Conservation (phyloP, 2,329 filamentous ascomycete species). For the Aspergillus nomiae region DNA sequence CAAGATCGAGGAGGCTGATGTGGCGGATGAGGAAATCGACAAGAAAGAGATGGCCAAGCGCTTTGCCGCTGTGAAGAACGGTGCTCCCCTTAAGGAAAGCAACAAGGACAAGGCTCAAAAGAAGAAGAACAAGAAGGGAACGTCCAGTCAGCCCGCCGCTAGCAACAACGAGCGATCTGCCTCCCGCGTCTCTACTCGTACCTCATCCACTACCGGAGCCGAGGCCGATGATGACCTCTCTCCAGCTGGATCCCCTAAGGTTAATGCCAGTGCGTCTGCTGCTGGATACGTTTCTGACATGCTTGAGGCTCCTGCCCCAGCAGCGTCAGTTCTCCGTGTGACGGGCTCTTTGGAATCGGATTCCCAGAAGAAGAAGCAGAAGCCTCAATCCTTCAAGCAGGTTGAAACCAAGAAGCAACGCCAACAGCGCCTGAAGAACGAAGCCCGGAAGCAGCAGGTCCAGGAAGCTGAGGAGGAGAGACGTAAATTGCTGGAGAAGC, state of each 20-base stretch:
- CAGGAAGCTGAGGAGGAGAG: conserved; percentile 79
- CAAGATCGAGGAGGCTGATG: conserved; percentile 31
- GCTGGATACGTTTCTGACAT: conserved; percentile 82
- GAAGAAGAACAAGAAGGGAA: conserved; percentile 67
- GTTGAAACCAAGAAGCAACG: conserved; percentile 92
- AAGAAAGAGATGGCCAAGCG: conserved; percentile 77
- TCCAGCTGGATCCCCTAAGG: conserved; percentile 66
- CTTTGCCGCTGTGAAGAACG: conserved; percentile 70
- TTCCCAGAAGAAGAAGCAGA: conserved; percentile 60
- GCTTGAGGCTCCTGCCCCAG: conserved; percentile 72
- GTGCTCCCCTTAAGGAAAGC: conserved; percentile 57
- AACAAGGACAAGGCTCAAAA: conserved; percentile 49
- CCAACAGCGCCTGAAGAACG: conserved; percentile 86
- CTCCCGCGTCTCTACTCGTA: conserved; percentile 54
- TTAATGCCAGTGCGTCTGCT: conserved; percentile 40
- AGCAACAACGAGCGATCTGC: conserved; percentile 45
- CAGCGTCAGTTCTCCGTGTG: conserved; percentile 75
- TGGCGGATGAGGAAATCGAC: conserved; percentile 62
- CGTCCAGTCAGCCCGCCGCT: conserved; percentile 51
- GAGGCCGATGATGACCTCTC: conserved; percentile 84
- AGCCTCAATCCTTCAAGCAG: conserved; percentile 62
- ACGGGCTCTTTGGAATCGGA: conserved; percentile 60
- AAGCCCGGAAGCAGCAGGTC: conserved; percentile 72
- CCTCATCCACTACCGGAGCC: conserved; percentile 70
- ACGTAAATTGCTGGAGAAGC: conserved; percentile 75